These are phyloP conservation scores for Platanthera zijinensis DNA, from an alignment of 106 monocot genomes.

Conservation along the genomic window DNA sequence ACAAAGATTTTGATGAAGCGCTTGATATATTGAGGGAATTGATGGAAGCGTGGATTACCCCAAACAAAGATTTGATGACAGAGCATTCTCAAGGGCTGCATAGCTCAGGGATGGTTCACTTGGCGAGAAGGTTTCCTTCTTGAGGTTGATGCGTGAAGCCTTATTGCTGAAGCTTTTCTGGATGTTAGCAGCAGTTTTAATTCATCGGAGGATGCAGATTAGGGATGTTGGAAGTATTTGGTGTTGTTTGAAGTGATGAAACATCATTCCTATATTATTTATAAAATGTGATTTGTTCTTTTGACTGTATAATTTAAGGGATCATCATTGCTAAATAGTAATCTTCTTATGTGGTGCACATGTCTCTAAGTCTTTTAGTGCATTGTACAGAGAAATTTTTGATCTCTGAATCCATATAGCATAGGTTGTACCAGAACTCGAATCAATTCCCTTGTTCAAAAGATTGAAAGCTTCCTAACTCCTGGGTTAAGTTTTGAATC, in stretches of 20 bases:
- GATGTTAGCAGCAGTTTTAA: not conserved
- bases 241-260: not conserved
- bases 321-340: not conserved
- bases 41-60: conserved; percentile 56
- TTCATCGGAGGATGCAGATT: not conserved
- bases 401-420: not conserved
- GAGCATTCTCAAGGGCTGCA: conserved; percentile 44
- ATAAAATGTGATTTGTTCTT: not conserved
- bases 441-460: not conserved
- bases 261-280: too few relatives aligned
- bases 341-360: not conserved
- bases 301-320: not conserved
- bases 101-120: conserved; percentile 31
- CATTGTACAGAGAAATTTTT: not conserved
- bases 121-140: conserved; percentile 19
- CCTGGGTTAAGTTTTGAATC: not conserved
- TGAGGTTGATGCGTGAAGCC: conserved; percentile 21
- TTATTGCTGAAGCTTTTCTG: conserved; percentile 30
- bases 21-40: conserved; percentile 58
- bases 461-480: not conserved
- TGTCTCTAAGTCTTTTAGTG: not conserved
- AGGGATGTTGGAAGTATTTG: not conserved
- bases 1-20: conserved; percentile 72
- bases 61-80: conserved; percentile 40
- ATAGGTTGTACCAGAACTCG: not conserved